Evolutionary conservation across 208 protist genomes (phyloP), one percentile per base, ranked within the genome.

Genomic region (Leishmania turanica): DNA sequence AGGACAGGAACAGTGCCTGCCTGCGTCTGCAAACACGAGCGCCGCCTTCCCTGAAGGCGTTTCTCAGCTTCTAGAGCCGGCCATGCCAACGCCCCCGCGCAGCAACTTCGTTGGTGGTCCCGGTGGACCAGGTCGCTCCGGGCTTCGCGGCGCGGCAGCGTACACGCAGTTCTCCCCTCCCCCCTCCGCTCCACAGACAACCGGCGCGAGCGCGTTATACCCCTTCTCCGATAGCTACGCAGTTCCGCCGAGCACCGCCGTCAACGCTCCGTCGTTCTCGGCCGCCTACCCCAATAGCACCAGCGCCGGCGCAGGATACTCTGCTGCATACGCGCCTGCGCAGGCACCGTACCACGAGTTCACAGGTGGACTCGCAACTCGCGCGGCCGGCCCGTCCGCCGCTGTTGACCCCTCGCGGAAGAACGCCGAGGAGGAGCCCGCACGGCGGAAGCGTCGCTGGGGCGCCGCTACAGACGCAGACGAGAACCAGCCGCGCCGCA

Each of bases 31-130:
- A 24, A 83, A 87, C 72, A 78, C 68, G 37, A 89, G 86, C 68
- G 77, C 37, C 53, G 83, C 86, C 68, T 89, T 89, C 45, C 77
- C 86, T 27, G 83, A 75, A 17, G 65, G 85, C 37, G 47, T 71
- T 58, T 82, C 82, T 74, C 75, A 84, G 53, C 51, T 79, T 27
- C 58, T 71, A 0, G 72, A 75, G 21, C 37, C 60, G 2, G 17
- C 58, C 53, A 45, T 64, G 9, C 37, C 68, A 19, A 66, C 72
- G 34, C 49, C 66, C 60, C 53, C 68, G 47, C 86, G 75, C 72
- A 86, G 77, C 71, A 82, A 85, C 60, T 70, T 79, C 49, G 66
- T 78, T 24, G 83, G 86, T 45, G 87, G 87, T 6, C 87, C 87
- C 0, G 87, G 87, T 42, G 87, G 87, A 1, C 87, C 87, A 7